Evolutionary conservation across 495 filamentous ascomycete species (phyloP).

Genomic region (Neurospora africana): DNA sequence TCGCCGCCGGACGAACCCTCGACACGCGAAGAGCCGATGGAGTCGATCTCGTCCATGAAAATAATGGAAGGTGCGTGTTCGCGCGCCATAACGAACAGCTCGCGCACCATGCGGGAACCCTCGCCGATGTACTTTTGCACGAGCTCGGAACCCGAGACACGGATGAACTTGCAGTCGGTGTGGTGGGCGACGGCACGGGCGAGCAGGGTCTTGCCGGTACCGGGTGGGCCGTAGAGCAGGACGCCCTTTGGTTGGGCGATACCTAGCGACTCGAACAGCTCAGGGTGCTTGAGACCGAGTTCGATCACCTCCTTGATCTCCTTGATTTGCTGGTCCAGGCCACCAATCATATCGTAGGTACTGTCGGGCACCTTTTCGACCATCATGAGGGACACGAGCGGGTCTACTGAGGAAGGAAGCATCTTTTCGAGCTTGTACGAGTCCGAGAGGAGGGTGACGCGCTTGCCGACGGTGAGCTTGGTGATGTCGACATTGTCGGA

Average conservation of each 20-base stretch:
- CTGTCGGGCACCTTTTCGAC: constrained; percentile 99
- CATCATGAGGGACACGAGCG: constrained; percentile 99
- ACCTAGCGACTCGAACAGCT: constrained; percentile 95
- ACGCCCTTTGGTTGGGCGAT: constrained; percentile 98
- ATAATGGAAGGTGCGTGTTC: constrained; percentile 99
- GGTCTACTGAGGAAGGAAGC: constrained; percentile 93
- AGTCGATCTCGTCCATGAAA: constrained; percentile 99
- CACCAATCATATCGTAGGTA: constrained; percentile 99
- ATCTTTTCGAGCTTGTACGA: constrained; percentile 98
- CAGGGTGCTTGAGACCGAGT: constrained; percentile 93
- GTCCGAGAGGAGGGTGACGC: constrained; percentile 90
- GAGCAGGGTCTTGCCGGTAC: constrained; percentile 93
- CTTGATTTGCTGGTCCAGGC: constrained; percentile 98
- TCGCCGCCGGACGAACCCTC: constrained; percentile 92
- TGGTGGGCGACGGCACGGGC: constrained; percentile 96
- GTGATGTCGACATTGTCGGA: constrained; percentile 86
- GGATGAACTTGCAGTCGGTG: constrained; percentile 97
- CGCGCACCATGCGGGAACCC: constrained; percentile 94
- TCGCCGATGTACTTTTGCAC: constrained; percentile 99
- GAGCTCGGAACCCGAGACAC: constrained; percentile 88
- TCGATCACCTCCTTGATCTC: constrained; percentile 99
- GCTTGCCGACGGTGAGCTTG: constrained; percentile 95
- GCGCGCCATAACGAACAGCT: constrained; percentile 97
- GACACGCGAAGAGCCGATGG: constrained; percentile 92
- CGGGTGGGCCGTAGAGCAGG: constrained; percentile 90